Percentiles rank a stretch among this genome's conserved stretches.
These are phyloP conservation scores for Lyophyllum atratum DNA, from an alignment of 768 basidiomycete species.

Conservation along the genomic window DNA sequence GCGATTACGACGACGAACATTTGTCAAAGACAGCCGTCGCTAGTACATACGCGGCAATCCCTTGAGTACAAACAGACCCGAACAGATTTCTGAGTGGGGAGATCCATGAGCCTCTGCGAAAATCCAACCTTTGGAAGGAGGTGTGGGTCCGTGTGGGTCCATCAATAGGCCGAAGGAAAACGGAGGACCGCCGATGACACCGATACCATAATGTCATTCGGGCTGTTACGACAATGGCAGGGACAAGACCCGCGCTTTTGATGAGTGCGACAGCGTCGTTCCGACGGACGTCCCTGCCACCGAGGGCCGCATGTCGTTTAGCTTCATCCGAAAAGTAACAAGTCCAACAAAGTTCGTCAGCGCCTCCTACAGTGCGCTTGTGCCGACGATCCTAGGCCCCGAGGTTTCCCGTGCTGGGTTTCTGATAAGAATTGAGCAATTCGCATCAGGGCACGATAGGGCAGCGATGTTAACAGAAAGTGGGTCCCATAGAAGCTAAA, in stretches of 20 bases:
- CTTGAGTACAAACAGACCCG: neutral
- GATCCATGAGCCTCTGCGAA: neutral
- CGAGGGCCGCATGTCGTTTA: neutral
- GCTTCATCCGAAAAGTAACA: neutral
- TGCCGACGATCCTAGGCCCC: neutral
- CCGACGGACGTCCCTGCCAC: neutral
- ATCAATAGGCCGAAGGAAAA: neutral
- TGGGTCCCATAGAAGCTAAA: neutral
- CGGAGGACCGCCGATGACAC: neutral
- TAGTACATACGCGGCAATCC: neutral
- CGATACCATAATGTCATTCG: neutral
- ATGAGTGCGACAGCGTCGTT: too few species aligned
- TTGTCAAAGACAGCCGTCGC: neutral
- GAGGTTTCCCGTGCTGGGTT: neutral
- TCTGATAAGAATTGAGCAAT: neutral
- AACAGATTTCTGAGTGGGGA: neutral
- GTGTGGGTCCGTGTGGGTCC: neutral
- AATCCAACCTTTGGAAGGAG: neutral
- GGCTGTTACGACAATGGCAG: neutral
- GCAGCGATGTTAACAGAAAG: neutral
- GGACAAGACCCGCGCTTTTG: neutral
- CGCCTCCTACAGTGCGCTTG: neutral
- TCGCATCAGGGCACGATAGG: neutral
- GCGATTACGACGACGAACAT: slow-evolving; percentile 3
- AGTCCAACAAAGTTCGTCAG: neutral